Conservation (phyloP, 75 land plant species). For the Chamaecyparis obtusa region DNA sequence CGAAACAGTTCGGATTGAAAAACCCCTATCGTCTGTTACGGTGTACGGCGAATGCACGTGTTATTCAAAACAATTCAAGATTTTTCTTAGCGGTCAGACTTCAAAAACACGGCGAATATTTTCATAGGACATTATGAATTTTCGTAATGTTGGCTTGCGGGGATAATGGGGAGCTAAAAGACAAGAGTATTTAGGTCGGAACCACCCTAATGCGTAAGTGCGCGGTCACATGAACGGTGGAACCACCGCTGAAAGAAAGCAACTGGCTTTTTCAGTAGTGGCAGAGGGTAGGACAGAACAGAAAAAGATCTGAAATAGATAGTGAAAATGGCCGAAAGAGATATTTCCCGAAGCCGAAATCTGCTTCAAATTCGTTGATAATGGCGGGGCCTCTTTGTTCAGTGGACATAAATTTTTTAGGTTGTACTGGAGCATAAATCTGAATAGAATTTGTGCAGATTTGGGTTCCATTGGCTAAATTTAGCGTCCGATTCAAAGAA, state of each 20-base stretch:
- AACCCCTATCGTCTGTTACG: neutral
- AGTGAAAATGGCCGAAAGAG: neutral
- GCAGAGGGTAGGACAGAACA: neutral
- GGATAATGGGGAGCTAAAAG: neutral
- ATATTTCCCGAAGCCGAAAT: neutral
- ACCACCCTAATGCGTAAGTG: too few relatives aligned
- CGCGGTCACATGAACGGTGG: neutral
- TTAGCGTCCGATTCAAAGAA: neutral
- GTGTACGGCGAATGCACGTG: neutral
- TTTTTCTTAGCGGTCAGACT: too few relatives aligned
- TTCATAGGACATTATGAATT: neutral
- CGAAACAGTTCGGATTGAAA: neutral
- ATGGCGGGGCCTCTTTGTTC: neutral
- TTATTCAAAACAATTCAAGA: neutral
- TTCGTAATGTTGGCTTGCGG: neutral
- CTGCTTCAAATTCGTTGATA: neutral
- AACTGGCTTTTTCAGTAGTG: neutral
- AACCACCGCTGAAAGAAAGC: neutral
- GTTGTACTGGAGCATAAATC: neutral
- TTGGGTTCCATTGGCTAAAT: neutral
- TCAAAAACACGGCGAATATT: neutral
- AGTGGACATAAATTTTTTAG: neutral
- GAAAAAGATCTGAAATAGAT: neutral
- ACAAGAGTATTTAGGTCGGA: neutral
- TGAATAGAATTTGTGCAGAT: neutral